Base-by-base conservation (phyloP, 805 yeast species). In the Kluyveromyces lactis region DNA sequence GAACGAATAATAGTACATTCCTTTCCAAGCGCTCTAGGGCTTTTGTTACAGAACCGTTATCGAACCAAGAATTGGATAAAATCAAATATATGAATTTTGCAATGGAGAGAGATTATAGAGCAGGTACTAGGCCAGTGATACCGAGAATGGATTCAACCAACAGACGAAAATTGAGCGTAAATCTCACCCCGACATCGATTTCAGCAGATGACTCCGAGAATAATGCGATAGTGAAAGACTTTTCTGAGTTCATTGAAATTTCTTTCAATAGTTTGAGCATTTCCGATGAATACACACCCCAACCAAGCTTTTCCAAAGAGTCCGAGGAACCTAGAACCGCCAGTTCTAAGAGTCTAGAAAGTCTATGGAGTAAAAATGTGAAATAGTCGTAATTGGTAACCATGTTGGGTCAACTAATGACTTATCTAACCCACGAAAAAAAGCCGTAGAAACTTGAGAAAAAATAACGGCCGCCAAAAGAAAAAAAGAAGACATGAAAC, bases 41-140 rank as follows among this genome's bases (percentile, higher is more conserved):
- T 7, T 34, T 24, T 12, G 19, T 18, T 3, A 34, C 37, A 18
- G 18, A 34, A 18, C 37, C 37, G 11, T 24, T 34, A 15, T 17
- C 37, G 9, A 26, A 34, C 4, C 21, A 34, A 18, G 37, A 34
- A 17, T 17, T 34, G 21, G 37, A 34, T 24, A 15, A 10, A 11
- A 34, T 34, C n/a, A 34, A 24, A 26, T 34, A 34, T 19, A 34
- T 3, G 11, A 34, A 34, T 13, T 24, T 34, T 34, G 37, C 37
- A 6, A 15, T 13, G 12, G 37, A 34, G 5, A 21, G 37, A 13
- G 29, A 34, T 13, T 34, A 13, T n/a, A n/a, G 37, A 17, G 10
- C 18, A 16, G 37, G 37, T 16, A 18, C n/a, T 10, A 21, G 37
- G n/a, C 37, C 37, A 8, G 21, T 16, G 18, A 16, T 34, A n/a